Base-by-base conservation (phyloP, 176 grass and related monocot species). In the Carex scoparia region DNA sequence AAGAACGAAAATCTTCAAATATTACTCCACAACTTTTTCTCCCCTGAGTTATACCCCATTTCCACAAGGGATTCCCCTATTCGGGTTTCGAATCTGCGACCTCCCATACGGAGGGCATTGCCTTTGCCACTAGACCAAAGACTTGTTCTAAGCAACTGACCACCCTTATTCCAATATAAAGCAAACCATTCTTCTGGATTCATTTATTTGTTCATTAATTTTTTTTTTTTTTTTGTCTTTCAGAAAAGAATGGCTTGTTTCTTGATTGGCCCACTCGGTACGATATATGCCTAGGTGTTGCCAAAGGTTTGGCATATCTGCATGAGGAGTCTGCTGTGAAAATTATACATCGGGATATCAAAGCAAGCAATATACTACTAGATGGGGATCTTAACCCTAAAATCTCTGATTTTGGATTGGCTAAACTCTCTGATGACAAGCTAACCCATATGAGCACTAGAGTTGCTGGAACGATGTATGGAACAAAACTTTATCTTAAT, bases 301-400 rank as follows among this genome's bases (percentile, higher is more conserved):
- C 92, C n/a, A 66, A 87, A 40, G 94, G 94, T 79, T 86, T 97
- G 60, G 90, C 92, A 72, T 97, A 91, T 83, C 89, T 97, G 63
- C 94, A 97, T 74, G 94, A 97, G 87, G 94, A 97, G 83, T 90
- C 86, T 66, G 42, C 3, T 0, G 87, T 91, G 40, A 91, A 46
- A 13, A 94, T 97, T 86, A 89, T 97, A 70, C 94, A 97, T 81
- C 70, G 94, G n/a, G 94, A 97, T 85, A 97, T 97, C 28, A 97
- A 97, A 76, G 94, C 94, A 2, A 97, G 94, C 86, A 97, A 97
- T 84, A 97, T 97, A 89, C 90, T 97, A 90, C 90, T 97, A 5
- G 94, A 92, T 84, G 88, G 48, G 48, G 90, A 94, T 79, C 90
- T 97, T 16, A 88, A 89, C 0, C 90, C 94, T 0, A 97, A 91